A percentile compares a stretch with the other conserved stretches of the same genome.
These are phyloP conservation scores for Ambispora gerdemannii DNA, from an alignment of 192 early-diverging fungal genomes.

Conservation along the genomic window DNA sequence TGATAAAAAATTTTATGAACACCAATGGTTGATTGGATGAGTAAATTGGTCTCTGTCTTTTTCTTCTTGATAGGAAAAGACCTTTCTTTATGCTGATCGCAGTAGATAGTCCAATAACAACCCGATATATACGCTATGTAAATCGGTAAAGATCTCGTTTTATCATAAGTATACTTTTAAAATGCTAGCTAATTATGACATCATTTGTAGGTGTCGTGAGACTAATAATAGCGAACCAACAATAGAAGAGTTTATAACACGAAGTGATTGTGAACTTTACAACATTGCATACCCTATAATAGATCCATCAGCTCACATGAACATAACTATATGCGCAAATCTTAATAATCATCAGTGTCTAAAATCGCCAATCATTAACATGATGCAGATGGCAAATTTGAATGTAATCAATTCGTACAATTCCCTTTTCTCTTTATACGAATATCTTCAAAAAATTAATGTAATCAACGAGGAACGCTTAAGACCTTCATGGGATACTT, in stretches of 20 bases:
- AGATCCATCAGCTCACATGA: too few relatives aligned
- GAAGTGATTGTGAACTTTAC: constrained; percentile 55
- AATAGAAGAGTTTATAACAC: constrained; percentile 58
- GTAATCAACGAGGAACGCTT: constrained; percentile 71
- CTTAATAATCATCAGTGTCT: constrained; percentile 23
- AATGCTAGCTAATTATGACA: too few relatives aligned
- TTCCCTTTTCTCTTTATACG: background rate
- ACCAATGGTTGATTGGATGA: too few relatives aligned
- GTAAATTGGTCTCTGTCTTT: background rate
- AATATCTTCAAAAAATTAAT: constrained; percentile 45
- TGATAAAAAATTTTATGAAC: too few relatives aligned
- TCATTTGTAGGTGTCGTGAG: constrained; percentile 16
- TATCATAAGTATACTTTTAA: background rate
- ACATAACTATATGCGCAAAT: too few relatives aligned
- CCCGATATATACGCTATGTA: constrained; percentile 63
- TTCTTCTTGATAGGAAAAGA: constrained; percentile 50
- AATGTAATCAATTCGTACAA: constrained; percentile 14
- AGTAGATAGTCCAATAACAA: constrained; percentile 74
- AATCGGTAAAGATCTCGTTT: constrained; percentile 32
- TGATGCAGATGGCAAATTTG: constrained; percentile 20
- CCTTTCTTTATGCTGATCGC: constrained; percentile 82
- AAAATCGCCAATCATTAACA: constrained; percentile 16
- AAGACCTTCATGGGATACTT: constrained; percentile 94
- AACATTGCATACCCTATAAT: too few relatives aligned
- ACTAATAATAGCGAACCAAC: constrained; percentile 28